A percentile compares a stretch with the other conserved stretches of the same genome.
These are phyloP conservation scores for Alternaria arbusti DNA, from an alignment of 2,329 filamentous ascomycete genomes.

Conservation along the genomic window DNA sequence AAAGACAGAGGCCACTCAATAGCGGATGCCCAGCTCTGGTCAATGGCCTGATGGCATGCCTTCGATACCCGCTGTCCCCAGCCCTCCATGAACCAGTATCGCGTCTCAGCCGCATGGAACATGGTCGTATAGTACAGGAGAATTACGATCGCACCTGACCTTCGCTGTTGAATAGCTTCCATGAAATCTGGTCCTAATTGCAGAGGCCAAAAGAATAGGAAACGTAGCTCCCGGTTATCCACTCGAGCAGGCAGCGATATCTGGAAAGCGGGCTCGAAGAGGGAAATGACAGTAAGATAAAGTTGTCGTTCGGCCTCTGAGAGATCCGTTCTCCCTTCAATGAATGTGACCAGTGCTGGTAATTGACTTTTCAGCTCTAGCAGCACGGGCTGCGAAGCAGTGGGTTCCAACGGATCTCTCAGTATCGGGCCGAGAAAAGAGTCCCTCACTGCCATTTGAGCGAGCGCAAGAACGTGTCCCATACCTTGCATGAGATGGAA, in stretches of 20 bases:
- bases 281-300: constrained; percentile 22
- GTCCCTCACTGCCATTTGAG: constrained; percentile 22
- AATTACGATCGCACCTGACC: constrained; percentile 46
- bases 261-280: constrained; percentile 29
- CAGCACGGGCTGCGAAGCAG: constrained; percentile 38
- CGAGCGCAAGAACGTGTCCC: constrained; percentile 34
- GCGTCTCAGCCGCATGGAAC: constrained; percentile 41
- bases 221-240: constrained; percentile 45
- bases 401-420: constrained; percentile 22
- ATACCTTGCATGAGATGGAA: constrained; percentile 47
- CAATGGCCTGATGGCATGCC: constrained; percentile 27
- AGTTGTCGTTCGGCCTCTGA: constrained; percentile 21
- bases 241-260: constrained; percentile 27
- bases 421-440: constrained; percentile 36
- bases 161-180: constrained; percentile 34
- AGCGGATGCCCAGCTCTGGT: constrained; percentile 31
- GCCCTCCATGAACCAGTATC: constrained; percentile 50
- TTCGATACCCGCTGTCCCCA: constrained; percentile 40
- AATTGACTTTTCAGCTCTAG: constrained; percentile 27
- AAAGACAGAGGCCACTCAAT: constrained; percentile 38
- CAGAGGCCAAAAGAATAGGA: constrained; percentile 49
- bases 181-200: constrained; percentile 43
- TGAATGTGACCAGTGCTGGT: constrained; percentile 24
- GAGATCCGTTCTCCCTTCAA: constrained; percentile 29
- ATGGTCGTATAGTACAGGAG: constrained; percentile 49